Conservation (phyloP, 2,329 filamentous ascomycete species). For the Cytospora piceae region DNA sequence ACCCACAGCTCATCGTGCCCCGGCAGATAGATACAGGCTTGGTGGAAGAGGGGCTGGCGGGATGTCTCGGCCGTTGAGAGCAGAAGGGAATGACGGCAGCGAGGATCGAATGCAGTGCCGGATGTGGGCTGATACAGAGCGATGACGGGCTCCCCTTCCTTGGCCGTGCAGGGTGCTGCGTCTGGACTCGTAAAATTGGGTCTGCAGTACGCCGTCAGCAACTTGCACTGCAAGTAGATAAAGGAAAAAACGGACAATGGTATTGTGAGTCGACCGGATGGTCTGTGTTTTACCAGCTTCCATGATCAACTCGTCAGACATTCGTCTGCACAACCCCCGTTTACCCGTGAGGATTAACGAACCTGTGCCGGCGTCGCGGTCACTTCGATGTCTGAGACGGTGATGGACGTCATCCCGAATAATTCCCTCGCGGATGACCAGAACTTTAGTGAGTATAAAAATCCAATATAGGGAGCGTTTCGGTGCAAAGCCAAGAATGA, state of each 20-base stretch:
- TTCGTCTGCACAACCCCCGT: conserved; percentile 2
- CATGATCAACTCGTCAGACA: conserved; percentile 14
- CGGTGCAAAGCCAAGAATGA: too few species aligned
- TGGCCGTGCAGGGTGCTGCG: background rate
- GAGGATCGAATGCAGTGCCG: conserved; percentile 39
- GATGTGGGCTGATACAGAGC: conserved; percentile 46
- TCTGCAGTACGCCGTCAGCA: background rate
- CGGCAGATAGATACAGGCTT: conserved; percentile 48
- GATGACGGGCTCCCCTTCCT: conserved; percentile 31
- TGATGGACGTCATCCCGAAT: conserved; percentile 34
- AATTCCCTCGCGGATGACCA: background rate
- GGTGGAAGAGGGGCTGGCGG: conserved; percentile 51
- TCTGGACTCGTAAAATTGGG: background rate
- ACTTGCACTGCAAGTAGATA: background rate
- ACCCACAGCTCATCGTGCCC: conserved; percentile 48
- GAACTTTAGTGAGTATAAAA: background rate
- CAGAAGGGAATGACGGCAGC: conserved; percentile 45
- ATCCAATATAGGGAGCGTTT: background rate
- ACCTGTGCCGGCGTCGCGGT: conserved; percentile 81
- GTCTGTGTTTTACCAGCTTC: conserved; percentile 23
- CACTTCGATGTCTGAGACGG: conserved; percentile 70
- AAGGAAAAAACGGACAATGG: conserved; percentile 14
- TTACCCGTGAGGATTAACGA: conserved; percentile 46
- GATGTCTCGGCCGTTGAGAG: conserved; percentile 46
- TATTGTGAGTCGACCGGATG: conserved; percentile 18